Evolutionary conservation across 495 filamentous ascomycete species (phyloP), one percentile per base, ranked within the genome.

Genomic region (Entonaema liquescens): DNA sequence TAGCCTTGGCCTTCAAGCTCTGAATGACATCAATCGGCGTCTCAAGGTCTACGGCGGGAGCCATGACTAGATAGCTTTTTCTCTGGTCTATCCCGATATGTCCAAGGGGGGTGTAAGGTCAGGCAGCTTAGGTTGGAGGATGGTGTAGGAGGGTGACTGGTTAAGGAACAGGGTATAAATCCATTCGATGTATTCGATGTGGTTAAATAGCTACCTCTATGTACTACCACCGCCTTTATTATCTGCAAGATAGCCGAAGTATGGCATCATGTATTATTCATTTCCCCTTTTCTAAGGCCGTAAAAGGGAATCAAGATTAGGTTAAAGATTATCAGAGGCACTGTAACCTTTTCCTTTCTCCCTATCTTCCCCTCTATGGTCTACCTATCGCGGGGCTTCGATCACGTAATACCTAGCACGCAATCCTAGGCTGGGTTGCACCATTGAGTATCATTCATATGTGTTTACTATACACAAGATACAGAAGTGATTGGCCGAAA

Each of bases 371-470:
- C 70, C 65, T 62, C 61, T 53, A 33, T 56, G 28, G 25, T 19
- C 29, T 47, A 65, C 70, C 70, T 73, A 68, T 68, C 60, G 70
- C 70, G 70, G 70, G 56, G 65, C 56, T 65, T 31, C 19, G 13
- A 68, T 63, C 49, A 65, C 65, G 70, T 65, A 67, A 68, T 72
- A 23, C n/a, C 54, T 65, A 73, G 65, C 70, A 73, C 70, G 70
- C 70, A 68, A 73, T 73, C 54, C 29, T 66, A 12, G 33, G 13
- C 49, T 5, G 40, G 65, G 70, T 73, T 73, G 61, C 70, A 73
- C 44, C 70, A 73, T 68, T 58, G 38, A 6, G 47, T 68, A 68
- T 36, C 70, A 73, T 72, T 58, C 11, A 25, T 36, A 28, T 49
- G 29, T 57, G 54, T 36, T 55, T 52, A 64, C 36, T 28, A 42